Evolutionary conservation across 2,329 filamentous ascomycete genomes (phyloP), one percentile per base, ranked within the genome.

Genomic region (Aurifilum marmelostoma): DNA sequence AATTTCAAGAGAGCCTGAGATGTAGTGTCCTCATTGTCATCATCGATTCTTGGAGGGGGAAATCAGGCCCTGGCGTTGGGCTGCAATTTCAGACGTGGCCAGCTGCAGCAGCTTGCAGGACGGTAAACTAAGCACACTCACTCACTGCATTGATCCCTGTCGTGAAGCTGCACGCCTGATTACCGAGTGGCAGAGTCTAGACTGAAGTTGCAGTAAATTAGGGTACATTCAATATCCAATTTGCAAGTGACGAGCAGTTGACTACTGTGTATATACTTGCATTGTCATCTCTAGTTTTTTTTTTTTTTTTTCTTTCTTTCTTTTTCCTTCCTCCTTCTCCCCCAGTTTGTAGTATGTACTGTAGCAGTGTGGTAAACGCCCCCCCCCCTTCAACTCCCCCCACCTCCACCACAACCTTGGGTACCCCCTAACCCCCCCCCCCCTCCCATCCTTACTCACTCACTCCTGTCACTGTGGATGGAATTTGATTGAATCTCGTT

Each of bases 61-160:
- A 27, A 27, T 27, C 50, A 27, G 50, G 50, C 50, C 52, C 24
- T 54, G 52, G 27, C 29, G 24, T 54, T 54, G 52, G 52, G 52
- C 14, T 29, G 52, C 52, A 54, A 29, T 54, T n/a, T 14, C 52
- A 54, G 52, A 54, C 52, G 52, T 54, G 52, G 52, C 52, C 52
- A 14, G 50, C 24, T 29, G 52, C 24, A 16, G 52, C 52, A 29
- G 52, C 14, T 24, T 29, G 52, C 43, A 47, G 52, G n/a, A 54
- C 52, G 12, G 47, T 24, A 24, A 24, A 11, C n/a, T 16, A 27
- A 3, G 3, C 24, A 27, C 24, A n/a, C 18, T 47, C n/a, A 47
- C 41, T 21, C 8, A 18, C 14, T 21, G 21, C 34, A 34, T 34
- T 54, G 52, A 54, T 29, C 52, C 52, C 52, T 54, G 52, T 29